phyloP scores from a whole-genome alignment of 2,329 filamentous ascomycete species.

The Pezizomycotina sp. region DNA sequence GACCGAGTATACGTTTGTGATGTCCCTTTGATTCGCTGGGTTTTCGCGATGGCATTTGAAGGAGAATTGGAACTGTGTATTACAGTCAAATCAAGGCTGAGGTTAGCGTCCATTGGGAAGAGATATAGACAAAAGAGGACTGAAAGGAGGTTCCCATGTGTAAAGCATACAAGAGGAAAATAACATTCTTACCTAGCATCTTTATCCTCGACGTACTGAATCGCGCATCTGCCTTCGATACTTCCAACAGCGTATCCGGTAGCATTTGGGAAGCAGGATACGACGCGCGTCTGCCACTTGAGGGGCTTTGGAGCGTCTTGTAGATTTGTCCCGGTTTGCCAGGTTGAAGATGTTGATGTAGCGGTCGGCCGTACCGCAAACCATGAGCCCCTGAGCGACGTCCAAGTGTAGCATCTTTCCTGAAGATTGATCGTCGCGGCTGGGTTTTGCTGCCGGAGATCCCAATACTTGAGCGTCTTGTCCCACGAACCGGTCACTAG shows the following conservation, averaged over 20 bases:
- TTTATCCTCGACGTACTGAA: constrained; percentile 96
- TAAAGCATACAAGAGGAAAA: constrained; percentile 6
- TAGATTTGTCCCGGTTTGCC: constrained; percentile 78
- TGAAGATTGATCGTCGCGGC: constrained; percentile 50
- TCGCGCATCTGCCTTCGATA: constrained; percentile 92
- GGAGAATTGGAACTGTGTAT: constrained; percentile 67
- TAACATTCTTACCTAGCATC: constrained; percentile 58
- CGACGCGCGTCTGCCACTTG: constrained; percentile 93
- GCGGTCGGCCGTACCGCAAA: constrained; percentile 82
- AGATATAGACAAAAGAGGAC: constrained; percentile 7
- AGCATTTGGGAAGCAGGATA: constrained; percentile 86
- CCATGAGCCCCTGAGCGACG: constrained; percentile 69
- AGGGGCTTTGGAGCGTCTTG: constrained; percentile 93
- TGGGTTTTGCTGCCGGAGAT: constrained; percentile 50
- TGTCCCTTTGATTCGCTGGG: constrained; percentile 45
- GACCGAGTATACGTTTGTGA: constrained; percentile 81
- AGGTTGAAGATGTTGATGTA: constrained; percentile 94
- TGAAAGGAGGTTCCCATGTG: constrained; percentile 10
- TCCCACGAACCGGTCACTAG: constrained; percentile 88
- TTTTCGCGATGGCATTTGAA: constrained; percentile 96
- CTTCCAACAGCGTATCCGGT: constrained; percentile 87
- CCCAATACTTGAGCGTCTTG: constrained; percentile 83
- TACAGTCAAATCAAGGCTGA: too few relatives aligned
- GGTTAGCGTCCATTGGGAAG: too few relatives aligned
- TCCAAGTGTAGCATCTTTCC: constrained; percentile 81